These are phyloP conservation scores for Colletotrichum scovillei DNA, from an alignment of 2,329 filamentous ascomycete genomes.

Conservation along the genomic window DNA sequence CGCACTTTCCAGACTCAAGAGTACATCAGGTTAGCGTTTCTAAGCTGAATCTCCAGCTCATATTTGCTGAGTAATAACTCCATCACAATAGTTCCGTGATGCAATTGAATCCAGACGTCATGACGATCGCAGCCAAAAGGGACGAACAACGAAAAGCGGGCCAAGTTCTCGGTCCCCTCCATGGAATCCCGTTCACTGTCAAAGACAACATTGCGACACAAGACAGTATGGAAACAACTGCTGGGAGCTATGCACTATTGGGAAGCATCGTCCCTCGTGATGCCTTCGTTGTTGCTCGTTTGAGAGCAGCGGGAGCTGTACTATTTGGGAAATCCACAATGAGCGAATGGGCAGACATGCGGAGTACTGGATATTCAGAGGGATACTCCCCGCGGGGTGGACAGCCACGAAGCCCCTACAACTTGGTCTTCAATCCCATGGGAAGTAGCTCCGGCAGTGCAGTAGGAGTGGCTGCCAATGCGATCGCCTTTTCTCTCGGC, in stretches of 20 bases:
- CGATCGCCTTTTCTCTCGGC: slow-evolving; percentile 72
- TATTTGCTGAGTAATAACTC: neutral
- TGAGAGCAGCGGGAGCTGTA: slow-evolving; percentile 74
- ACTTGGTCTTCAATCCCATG: slow-evolving; percentile 74
- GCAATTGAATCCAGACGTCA: slow-evolving; percentile 75
- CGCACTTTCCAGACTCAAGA: slow-evolving; percentile 70
- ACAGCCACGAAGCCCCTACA: slow-evolving; percentile 74
- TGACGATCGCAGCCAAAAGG: slow-evolving; percentile 68
- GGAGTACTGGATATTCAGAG: neutral
- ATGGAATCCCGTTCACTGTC: slow-evolving; percentile 80
- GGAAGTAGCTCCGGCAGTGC: slow-evolving; percentile 76
- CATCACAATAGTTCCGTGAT: slow-evolving; percentile 61
- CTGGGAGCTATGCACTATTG: slow-evolving; percentile 74
- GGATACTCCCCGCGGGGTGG: slow-evolving; percentile 74
- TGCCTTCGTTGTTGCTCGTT: slow-evolving; percentile 68
- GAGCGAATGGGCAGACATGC: slow-evolving; percentile 80
- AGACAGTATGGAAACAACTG: slow-evolving; percentile 79
- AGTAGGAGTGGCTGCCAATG: slow-evolving; percentile 71
- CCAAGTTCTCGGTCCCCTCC: slow-evolving; percentile 71
- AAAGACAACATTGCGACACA: slow-evolving; percentile 79
- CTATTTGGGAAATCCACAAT: slow-evolving; percentile 78
- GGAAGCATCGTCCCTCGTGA: slow-evolving; percentile 76
- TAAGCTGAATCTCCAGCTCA: neutral
- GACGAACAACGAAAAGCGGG: slow-evolving; percentile 71
- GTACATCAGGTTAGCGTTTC: slow-evolving; percentile 67